These are phyloP conservation scores for Ramichloridium luteum DNA, from an alignment of 2,329 filamentous ascomycete species.

Conservation along the genomic window DNA sequence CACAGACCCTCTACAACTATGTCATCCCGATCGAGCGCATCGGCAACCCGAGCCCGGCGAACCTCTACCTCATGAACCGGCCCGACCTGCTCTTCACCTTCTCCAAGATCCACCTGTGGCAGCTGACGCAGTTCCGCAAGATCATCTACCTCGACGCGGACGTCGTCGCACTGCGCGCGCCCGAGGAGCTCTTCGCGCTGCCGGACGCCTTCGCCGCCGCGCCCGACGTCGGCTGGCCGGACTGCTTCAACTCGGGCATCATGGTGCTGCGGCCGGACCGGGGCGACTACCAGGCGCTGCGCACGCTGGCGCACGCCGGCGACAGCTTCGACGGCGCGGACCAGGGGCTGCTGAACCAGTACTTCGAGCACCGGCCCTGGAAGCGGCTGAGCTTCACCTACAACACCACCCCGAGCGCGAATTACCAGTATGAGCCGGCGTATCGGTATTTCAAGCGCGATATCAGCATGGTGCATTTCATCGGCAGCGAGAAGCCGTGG, in stretches of 20 bases:
- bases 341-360: constrained; percentile 88
- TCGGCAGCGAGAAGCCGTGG: constrained; percentile 88
- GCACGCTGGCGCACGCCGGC: constrained; percentile 70
- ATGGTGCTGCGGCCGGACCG: constrained; percentile 82
- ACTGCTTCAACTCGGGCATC: constrained; percentile 95
- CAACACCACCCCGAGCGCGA: constrained; percentile 91
- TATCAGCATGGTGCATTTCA: constrained; percentile 89
- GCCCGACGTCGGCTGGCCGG: constrained; percentile 95
- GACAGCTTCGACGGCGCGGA: constrained; percentile 96
- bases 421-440: constrained; percentile 94
- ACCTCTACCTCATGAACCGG: constrained; percentile 84
- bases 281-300: constrained; percentile 75
- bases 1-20: constrained; percentile 71
- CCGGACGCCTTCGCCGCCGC: constrained; percentile 55
- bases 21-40: constrained; percentile 74
- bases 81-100: constrained; percentile 84
- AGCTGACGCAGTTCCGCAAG: constrained; percentile 74
- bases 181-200: constrained; percentile 78
- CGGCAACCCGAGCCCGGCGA: constrained; percentile 62
- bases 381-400: constrained; percentile 88
- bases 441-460: constrained; percentile 85
- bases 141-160: constrained; percentile 95
- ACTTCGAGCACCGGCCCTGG: constrained; percentile 66
- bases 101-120: constrained; percentile 94
- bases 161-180: constrained; percentile 76